Percentiles rank a stretch among this genome's conserved stretches.
These are phyloP conservation scores for Phialemonium atrogriseum DNA, from an alignment of 2,329 filamentous ascomycete genomes.

Conservation along the genomic window DNA sequence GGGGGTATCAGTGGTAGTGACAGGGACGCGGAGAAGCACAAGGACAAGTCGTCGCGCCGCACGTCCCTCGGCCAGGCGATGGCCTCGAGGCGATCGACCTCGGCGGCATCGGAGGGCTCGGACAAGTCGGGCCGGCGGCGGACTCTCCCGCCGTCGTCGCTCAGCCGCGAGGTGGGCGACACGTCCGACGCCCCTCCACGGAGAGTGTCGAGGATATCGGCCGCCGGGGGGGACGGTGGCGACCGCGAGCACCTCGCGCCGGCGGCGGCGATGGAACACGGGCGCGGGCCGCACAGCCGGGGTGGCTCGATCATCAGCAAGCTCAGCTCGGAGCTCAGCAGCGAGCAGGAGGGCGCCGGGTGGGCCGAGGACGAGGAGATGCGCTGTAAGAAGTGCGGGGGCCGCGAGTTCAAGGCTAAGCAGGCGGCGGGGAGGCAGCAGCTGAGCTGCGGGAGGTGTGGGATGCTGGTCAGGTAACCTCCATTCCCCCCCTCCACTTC, in stretches of 20 bases:
- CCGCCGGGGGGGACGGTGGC: neutral
- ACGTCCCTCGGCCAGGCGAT: neutral
- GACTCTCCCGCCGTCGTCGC: neutral
- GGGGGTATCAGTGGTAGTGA: too few species aligned
- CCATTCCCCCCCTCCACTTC: too few species aligned
- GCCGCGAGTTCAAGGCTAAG: conserved; percentile 54
- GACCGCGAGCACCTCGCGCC: neutral
- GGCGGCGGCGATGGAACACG: neutral
- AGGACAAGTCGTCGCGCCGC: neutral
- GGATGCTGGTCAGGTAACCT: conserved; percentile 17
- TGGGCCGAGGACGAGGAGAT: conserved; percentile 37
- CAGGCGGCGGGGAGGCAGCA: conserved; percentile 44
- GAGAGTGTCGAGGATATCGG: too few species aligned
- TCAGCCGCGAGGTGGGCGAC: neutral
- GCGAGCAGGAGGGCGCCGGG: conserved; percentile 23
- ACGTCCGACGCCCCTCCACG: conserved; percentile 5
- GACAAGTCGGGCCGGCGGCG: conserved; percentile 1
- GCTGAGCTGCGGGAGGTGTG: conserved; percentile 54
- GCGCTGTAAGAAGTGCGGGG: conserved; percentile 50
- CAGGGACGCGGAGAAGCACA: neutral
- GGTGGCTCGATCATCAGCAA: conserved; percentile 38
- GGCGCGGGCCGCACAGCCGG: conserved; percentile 4
- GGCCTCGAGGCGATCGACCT: neutral
- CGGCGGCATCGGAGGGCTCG: too few species aligned
- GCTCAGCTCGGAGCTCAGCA: conserved; percentile 48